phyloP scores from a whole-genome alignment of 371 early-diverging fungal species.

The Mortierella sp. region DNA sequence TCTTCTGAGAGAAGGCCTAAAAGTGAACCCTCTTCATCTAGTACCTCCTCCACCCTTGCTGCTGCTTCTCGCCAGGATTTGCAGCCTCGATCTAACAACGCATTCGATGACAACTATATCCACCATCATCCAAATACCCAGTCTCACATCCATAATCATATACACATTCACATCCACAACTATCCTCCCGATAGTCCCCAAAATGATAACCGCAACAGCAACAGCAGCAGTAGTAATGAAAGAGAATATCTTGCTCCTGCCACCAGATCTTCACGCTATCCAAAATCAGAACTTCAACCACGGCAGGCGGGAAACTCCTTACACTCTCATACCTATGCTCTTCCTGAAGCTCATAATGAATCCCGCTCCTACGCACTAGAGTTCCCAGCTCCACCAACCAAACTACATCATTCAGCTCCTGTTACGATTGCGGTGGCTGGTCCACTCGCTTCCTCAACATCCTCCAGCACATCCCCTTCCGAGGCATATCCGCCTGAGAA shows the following conservation, averaged over 20 bases:
- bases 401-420: neutral
- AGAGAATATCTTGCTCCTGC: neutral
- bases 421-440: slow-evolving; percentile 7
- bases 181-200: slow-evolving; percentile 10
- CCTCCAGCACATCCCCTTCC: neutral
- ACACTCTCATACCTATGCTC: neutral
- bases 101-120: neutral
- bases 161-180: slow-evolving; percentile 37
- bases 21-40: neutral
- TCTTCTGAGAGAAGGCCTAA: neutral
- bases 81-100: too few species aligned
- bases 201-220: neutral
- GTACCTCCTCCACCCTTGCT: neutral
- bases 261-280: slow-evolving; percentile 12
- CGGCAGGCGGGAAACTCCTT: neutral
- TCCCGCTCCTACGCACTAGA: neutral
- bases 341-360: neutral
- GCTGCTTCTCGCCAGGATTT: too few species aligned
- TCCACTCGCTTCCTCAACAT: neutral
- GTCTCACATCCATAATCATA: slow-evolving; percentile 28
- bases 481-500: slow-evolving; percentile 34
- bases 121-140: neutral
- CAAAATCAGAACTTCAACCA: slow-evolving; percentile 4
- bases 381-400: slow-evolving; percentile 4
- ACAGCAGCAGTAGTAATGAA: neutral